Evolutionary conservation across 2,329 filamentous ascomycete genomes (phyloP), one percentile per base, ranked within the genome.

Genomic region (Colletotrichum lindemuthianum): DNA sequence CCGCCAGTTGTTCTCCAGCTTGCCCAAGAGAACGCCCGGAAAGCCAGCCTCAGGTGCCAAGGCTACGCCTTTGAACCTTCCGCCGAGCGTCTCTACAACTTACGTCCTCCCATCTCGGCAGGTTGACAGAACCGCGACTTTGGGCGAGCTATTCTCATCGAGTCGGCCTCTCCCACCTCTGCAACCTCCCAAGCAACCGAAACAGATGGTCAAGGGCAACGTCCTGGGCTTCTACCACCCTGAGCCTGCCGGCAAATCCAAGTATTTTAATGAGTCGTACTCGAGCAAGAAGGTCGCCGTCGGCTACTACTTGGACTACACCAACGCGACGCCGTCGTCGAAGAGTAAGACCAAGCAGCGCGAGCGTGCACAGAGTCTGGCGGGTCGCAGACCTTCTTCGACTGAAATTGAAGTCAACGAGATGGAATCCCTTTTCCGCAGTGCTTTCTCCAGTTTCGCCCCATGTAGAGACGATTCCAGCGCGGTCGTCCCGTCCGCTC

Each of bases 1-100:
- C 40, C 90, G 89, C 70, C 91, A 95, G 65, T 81, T 97, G 4
- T 97, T 96, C 75, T 97, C 95, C 4, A 97, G 94, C 75, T 81
- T 97, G 53, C 92, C 78, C 8, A 78, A 76, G 51, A 79, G 84
- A 10, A 78, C 93, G 9, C 84, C 86, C 55, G 90, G 92, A 71
- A 82, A 84, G 41, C 85, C 81, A 16, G 32, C 13, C 10, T 59
- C 53, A 12, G 32, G n/a, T 24, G 43, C 36, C 55, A 59, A 49
- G 16, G 36, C 34, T 10, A 40, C 54, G 6, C 40, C 49, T 2
- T 36, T 54, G 8, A 55, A 52, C 16, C 79, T 97, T 33, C 94
- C 94, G 0, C 89, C 88, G 63, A 92, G 93, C 41, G 86, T 97
- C 45, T 87, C 87, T 16, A 84, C 88, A 6, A 91, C 90, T 2